A percentile compares a stretch with the other conserved stretches of the same genome.
Conservation (phyloP, 441 rosid genomes). For the Mallotus japonicus region DNA sequence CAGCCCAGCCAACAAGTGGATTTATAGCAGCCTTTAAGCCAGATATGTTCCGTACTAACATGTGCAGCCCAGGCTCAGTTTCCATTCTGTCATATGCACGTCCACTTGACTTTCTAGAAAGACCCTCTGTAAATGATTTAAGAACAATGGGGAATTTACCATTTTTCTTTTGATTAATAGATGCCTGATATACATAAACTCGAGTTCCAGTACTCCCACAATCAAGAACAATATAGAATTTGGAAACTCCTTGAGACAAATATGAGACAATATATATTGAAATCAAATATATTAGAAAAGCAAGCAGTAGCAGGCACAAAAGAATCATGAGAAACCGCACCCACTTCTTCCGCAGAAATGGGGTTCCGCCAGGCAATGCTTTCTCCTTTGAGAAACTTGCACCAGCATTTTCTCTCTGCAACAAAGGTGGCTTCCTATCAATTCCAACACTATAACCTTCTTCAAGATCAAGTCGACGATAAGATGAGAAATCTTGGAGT, state of each 20-base stretch:
- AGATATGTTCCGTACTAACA: constrained; percentile 68
- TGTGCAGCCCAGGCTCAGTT: constrained; percentile 93
- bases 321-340: constrained; percentile 46
- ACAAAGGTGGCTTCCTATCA: constrained; percentile 39
- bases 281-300: constrained; percentile 52
- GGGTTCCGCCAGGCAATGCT: constrained; percentile 44
- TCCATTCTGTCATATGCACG: constrained; percentile 97
- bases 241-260: constrained; percentile 72
- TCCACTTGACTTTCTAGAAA: constrained; percentile 63
- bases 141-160: constrained; percentile 67
- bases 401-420: constrained; percentile 56
- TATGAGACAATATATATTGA: constrained; percentile 56
- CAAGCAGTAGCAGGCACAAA: constrained; percentile 56
- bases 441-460: constrained; percentile 37
- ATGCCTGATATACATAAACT: constrained; percentile 75
- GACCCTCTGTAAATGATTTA: constrained; percentile 66
- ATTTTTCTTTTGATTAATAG: constrained; percentile 52
- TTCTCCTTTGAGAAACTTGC: constrained; percentile 87
- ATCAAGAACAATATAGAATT: constrained; percentile 89
- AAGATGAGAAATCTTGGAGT: constrained; percentile 82
- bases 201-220: constrained; percentile 99
- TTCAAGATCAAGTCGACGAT: constrained; percentile 54
- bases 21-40: constrained; percentile 75
- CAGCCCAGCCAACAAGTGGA: constrained; percentile 94
- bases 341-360: constrained; percentile 61